Percentiles rank a stretch among this genome's conserved stretches.
Conservation (phyloP, 345 rosid species). For the Gynandropsis gynandra region DNA sequence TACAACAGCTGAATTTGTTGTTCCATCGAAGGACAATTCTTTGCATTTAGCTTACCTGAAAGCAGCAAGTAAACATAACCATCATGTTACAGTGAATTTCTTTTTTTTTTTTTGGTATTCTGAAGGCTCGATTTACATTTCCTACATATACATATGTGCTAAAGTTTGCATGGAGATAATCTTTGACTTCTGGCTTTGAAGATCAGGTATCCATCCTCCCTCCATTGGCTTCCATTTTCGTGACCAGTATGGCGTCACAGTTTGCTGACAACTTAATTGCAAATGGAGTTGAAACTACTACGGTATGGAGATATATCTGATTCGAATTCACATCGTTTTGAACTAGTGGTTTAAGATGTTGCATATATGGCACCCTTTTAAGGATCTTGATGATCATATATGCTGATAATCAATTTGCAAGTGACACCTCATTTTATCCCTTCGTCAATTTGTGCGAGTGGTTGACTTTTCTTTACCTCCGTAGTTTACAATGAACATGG, state of each 20-base stretch:
- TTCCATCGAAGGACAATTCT: neutral
- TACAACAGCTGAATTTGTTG: too few relatives aligned
- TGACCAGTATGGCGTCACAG: conserved; percentile 73
- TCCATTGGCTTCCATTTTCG: conserved; percentile 77
- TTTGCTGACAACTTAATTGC: conserved; percentile 76
- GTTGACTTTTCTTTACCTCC: conserved; percentile 2
- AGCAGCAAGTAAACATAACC: conserved; percentile 5
- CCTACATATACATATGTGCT: neutral
- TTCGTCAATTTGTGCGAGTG: conserved; percentile 3
- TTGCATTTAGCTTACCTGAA: neutral
- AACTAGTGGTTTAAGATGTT: conserved; percentile 7
- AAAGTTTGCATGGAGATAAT: neutral
- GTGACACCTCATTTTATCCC: neutral
- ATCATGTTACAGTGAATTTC: neutral
- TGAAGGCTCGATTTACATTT: neutral
- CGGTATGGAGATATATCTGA: conserved; percentile 34
- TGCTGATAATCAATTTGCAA: neutral
- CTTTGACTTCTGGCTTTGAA: conserved; percentile 22
- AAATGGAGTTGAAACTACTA: conserved; percentile 74
- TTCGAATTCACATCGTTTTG: conserved; percentile 11
- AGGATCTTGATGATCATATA: conserved; percentile 2
- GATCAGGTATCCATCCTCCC: conserved; percentile 97
- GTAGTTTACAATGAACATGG: conserved; percentile 1
- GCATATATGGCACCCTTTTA: conserved; percentile 10
- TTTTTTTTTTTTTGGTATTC: too few relatives aligned